A percentile compares a stretch with the other conserved stretches of the same genome.
These are phyloP conservation scores for Protostelium mycophagum DNA, from an alignment of 78 protist genomes.

Conservation along the genomic window DNA sequence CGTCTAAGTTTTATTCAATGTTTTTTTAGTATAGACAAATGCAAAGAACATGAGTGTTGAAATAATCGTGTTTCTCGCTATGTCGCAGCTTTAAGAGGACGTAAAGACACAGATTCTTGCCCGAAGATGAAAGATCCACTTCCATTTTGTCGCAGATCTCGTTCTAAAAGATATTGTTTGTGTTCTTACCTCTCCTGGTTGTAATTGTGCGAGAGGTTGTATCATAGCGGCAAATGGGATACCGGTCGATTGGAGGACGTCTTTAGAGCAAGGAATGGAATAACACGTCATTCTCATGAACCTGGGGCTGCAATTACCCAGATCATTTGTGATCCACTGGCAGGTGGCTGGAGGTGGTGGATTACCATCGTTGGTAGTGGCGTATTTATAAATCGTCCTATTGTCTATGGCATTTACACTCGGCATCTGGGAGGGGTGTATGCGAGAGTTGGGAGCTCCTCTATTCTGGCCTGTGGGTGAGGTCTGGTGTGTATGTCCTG, in stretches of 20 bases:
- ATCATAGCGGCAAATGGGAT: neutral
- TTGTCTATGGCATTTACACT: neutral
- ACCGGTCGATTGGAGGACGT: neutral
- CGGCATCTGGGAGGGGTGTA: neutral
- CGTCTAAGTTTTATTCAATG: no score
- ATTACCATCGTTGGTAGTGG: neutral
- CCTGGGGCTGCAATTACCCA: neutral
- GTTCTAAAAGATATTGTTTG: no score
- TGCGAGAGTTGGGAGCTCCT: neutral
- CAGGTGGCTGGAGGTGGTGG: neutral
- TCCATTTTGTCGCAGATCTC: neutral
- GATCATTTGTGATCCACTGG: neutral
- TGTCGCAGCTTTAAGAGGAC: no score
- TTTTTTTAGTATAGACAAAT: no score
- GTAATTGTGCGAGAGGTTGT: neutral
- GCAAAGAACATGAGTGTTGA: no score
- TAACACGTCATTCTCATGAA: neutral
- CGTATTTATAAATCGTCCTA: neutral
- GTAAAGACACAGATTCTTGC: no score
- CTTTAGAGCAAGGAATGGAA: neutral
- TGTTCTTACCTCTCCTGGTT: neutral
- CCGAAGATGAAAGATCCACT: neutral
- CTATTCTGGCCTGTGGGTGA: no score
- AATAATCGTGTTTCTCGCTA: no score
- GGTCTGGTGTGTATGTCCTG: no score